Evolutionary conservation across 1,284 basidiomycete genomes (phyloP).

Genomic region (Phylloboletellus chloephorus): DNA sequence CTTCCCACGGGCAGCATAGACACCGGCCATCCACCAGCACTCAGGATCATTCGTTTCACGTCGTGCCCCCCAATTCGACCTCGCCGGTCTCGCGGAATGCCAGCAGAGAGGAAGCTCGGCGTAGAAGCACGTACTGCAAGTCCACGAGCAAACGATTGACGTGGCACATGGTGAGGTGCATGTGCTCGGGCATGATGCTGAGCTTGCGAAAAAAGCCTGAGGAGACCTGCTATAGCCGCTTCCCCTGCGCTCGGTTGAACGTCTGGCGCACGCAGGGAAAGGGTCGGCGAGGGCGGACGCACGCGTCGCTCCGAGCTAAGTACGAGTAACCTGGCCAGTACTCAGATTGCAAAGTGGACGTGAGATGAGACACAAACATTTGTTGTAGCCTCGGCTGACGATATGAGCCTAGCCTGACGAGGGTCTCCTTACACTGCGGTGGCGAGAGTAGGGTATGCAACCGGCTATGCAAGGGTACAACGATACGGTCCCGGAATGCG

Average conservation of each 20-base stretch:
- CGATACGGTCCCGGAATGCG: conserved; percentile 76
- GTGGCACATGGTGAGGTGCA: conserved; percentile 14
- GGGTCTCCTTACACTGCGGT: conserved; percentile 46
- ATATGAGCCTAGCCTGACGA: conserved; percentile 45
- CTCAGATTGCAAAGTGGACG: conserved; percentile 1
- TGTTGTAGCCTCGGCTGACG: conserved; percentile 68
- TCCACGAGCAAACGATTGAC: conserved; percentile 30
- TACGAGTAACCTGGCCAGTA: conserved; percentile 60
- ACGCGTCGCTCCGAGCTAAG: conserved; percentile 48
- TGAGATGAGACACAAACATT: conserved; percentile 43
- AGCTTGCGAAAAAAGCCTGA: conserved; percentile 41
- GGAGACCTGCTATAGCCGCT: conserved; percentile 56
- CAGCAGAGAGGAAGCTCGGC: conserved; percentile 66
- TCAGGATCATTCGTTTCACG: conserved; percentile 25
- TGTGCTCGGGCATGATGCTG: conserved; percentile 38
- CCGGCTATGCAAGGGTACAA: conserved; percentile 57
- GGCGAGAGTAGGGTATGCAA: conserved; percentile 52
- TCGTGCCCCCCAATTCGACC: conserved; percentile 64
- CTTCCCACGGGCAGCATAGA: background rate
- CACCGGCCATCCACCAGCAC: conserved; percentile 19
- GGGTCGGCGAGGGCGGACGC: conserved; percentile 26
- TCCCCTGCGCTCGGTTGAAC: conserved; percentile 52
- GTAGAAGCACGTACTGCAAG: conserved; percentile 37
- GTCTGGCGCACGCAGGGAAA: conserved; percentile 21
- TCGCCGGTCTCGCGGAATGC: conserved; percentile 65